Evolutionary conservation across 108 stramenopile genomes (phyloP), one percentile per base, ranked within the genome.

Genomic region (Fragilaria radians): DNA sequence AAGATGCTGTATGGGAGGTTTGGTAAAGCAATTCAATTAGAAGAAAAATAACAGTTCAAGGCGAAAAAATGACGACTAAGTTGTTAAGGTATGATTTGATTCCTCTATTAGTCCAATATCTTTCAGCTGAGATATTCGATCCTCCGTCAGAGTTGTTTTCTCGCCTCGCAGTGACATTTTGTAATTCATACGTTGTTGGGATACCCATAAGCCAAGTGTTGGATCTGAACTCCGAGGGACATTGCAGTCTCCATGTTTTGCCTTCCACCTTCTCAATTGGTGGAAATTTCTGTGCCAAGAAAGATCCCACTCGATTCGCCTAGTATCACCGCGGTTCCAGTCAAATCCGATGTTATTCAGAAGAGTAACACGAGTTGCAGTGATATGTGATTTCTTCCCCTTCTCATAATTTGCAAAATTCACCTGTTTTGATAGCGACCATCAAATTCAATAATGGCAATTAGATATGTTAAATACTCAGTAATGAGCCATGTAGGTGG

Each of bases 11-110:
- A 96, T 74, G 81, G 78, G 5, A 57, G 95, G 70, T 96, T 96
- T 68, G 95, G 95, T 4, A 84, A 83, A 33, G 78, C 78, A 11
- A 96, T 96, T 48, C 88, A 96, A 62, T 68, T 96, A 23, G 94
- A 95, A 71, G 91, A 84, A 57, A 68, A 72, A 28, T 77, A 52
- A 54, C 46, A 61, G 36, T 11, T 7, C 14, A 42, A 42, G 7
- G 14, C 14, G 11, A 42, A 42, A 7, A 42, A 7, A 7, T 7
- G 14, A 14, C 36, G 14, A 42, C 11, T 11, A 42, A 42, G 36
- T 42, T 14, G 36, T 14, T 42, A 42, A 7, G 36, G 14, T 14
- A 11, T 14, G 36, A 42, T 14, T 7, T 42, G 7, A n/a, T n/a
- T n/a, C n/a, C 11, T 42, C 36, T 11, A 42, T 7, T 14, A 42